Evolutionary conservation across 2,329 filamentous ascomycete species (phyloP).

Genomic region (Trichophyton benhamiae): DNA sequence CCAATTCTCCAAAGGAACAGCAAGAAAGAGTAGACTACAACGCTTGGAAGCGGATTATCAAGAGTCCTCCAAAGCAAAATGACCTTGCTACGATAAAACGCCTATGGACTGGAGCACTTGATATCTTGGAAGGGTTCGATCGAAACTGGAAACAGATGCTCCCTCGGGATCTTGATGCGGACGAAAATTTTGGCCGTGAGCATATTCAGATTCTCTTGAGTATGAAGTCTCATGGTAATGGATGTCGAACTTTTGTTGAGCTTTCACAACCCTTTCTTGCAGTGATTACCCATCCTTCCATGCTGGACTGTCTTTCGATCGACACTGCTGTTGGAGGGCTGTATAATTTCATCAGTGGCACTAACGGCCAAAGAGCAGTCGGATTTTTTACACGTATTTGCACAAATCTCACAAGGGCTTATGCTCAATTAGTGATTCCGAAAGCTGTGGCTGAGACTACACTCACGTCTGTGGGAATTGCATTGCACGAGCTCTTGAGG

Average conservation of each 20-base stretch:
- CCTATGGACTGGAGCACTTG: constrained; percentile 21
- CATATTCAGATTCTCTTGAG: constrained; percentile 21
- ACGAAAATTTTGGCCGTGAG: constrained; percentile 17
- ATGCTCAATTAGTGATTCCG: constrained; percentile 15
- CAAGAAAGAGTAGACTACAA: constrained; percentile 18
- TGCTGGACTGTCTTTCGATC: constrained; percentile 32
- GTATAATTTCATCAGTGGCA: constrained; percentile 34
- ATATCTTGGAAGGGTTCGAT: constrained; percentile 20
- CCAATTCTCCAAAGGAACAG: constrained; percentile 16
- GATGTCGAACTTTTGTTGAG: background rate
- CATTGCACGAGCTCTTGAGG: constrained; percentile 4
- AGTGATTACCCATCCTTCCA: constrained; percentile 30
- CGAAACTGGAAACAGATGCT: constrained; percentile 23
- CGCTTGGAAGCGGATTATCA: constrained; percentile 21
- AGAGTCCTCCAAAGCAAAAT: constrained; percentile 12
- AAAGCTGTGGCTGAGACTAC: background rate
- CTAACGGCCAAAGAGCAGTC: constrained; percentile 27
- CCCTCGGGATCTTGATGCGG: constrained; percentile 21
- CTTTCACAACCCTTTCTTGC: constrained; percentile 32
- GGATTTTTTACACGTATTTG: constrained; percentile 24
- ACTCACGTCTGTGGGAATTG: constrained; percentile 26
- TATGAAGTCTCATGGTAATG: background rate
- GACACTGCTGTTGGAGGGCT: constrained; percentile 33
- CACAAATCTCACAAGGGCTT: background rate
- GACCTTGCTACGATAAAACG: constrained; percentile 15